phyloP scores from a whole-genome alignment of 345 rosid species.

The Draba incana region DNA sequence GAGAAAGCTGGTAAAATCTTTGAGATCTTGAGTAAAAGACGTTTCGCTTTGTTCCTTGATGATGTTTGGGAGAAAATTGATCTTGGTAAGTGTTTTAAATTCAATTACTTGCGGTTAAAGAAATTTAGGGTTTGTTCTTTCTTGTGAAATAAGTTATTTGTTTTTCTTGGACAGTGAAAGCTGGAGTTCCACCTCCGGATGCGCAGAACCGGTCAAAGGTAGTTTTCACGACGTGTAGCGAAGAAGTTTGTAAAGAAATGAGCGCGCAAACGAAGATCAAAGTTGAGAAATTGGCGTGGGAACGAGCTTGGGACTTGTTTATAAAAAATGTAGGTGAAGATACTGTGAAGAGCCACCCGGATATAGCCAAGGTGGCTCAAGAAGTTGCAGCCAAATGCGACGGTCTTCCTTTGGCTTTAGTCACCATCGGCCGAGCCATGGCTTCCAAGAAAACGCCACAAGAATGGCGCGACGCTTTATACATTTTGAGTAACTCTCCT shows the following conservation, averaged over 20 bases:
- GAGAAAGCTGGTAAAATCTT: constrained; percentile 42
- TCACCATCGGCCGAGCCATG: constrained; percentile 49
- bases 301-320: constrained; percentile 47
- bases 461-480: constrained; percentile 45
- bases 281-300: constrained; percentile 38
- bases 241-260: constrained; percentile 46
- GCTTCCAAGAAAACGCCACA: constrained; percentile 39
- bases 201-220: constrained; percentile 37
- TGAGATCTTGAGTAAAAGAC: constrained; percentile 46
- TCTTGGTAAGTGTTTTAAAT: constrained; percentile 32
- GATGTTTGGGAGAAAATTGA: constrained; percentile 49
- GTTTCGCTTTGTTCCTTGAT: constrained; percentile 45
- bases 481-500: constrained; percentile 43
- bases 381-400: constrained; percentile 39
- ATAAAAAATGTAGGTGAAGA: constrained; percentile 44
- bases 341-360: constrained; percentile 35
- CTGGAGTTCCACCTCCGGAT: constrained; percentile 40
- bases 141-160: not conserved
- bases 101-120: not conserved
- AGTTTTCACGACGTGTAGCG: constrained; percentile 40
- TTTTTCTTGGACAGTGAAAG: constrained; percentile 14
- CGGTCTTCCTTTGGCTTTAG: constrained; percentile 47
- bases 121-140: not conserved
- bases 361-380: constrained; percentile 39
- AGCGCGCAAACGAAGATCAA: constrained; percentile 41